Evolutionary conservation across 31 red algal genomes (phyloP).

Genomic region (Odonthalia washingtoniensis): DNA sequence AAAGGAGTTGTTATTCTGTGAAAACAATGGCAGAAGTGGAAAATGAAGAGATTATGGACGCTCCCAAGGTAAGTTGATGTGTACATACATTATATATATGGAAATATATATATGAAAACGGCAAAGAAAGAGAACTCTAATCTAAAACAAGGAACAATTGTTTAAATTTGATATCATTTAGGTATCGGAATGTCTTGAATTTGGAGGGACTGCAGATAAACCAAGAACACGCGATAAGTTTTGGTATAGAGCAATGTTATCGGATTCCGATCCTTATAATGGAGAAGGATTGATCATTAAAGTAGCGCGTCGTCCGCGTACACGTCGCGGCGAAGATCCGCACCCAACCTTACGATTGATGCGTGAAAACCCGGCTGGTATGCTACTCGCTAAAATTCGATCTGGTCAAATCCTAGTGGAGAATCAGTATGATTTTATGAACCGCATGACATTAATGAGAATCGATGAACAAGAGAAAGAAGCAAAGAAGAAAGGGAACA

Average conservation of each 20-base stretch:
- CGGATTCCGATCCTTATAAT: conserved; percentile 24
- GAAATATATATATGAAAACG: neutral
- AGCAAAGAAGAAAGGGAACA: conserved; percentile 23
- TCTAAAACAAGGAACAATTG: neutral
- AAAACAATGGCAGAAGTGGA: neutral
- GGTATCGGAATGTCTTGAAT: conserved; percentile 55
- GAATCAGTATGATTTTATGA: conserved; percentile 54
- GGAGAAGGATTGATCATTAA: conserved; percentile 55
- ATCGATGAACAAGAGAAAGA: conserved; percentile 51
- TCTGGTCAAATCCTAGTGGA: conserved; percentile 60
- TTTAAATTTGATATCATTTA: neutral
- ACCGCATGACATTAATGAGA: conserved; percentile 50
- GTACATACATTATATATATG: neutral
- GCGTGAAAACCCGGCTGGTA: conserved; percentile 55
- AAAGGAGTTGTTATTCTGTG: too few species aligned
- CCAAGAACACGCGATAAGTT: conserved; percentile 52
- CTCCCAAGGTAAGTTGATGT: conserved; percentile 22
- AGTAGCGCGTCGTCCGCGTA: conserved; percentile 57
- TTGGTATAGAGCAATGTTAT: conserved; percentile 54
- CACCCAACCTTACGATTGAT: conserved; percentile 61
- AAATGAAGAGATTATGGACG: conserved; percentile 50
- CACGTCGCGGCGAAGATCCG: conserved; percentile 59
- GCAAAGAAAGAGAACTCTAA: neutral
- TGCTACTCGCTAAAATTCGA: conserved; percentile 61
- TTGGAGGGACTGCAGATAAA: conserved; percentile 52